Evolutionary conservation across 164 flowering plant species (phyloP).

Genomic region (Magnolia officinalis): DNA sequence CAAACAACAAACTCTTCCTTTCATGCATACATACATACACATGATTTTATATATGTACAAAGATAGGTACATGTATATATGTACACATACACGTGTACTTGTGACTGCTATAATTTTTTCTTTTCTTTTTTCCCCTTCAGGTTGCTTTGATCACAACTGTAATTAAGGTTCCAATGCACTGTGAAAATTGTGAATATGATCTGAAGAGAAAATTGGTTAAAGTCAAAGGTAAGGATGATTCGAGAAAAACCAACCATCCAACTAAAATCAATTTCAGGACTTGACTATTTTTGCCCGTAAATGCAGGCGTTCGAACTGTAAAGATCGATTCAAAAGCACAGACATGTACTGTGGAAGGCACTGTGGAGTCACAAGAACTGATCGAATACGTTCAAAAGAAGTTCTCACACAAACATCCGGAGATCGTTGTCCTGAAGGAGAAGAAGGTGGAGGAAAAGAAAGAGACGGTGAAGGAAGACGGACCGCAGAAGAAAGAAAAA

Average conservation of each 20-base stretch:
- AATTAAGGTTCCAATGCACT: conserved; percentile 56
- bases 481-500: conserved; percentile 5
- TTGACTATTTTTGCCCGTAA: not conserved
- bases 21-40: too few species aligned
- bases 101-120: not conserved
- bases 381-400: conserved; percentile 39
- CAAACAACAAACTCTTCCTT: too few species aligned
- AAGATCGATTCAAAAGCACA: conserved; percentile 57
- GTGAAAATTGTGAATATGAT: conserved; percentile 56
- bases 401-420: conserved; percentile 52
- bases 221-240: conserved; percentile 44
- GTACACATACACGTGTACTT: too few species aligned
- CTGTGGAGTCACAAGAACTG: conserved; percentile 44
- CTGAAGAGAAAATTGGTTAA: conserved; percentile 36
- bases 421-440: conserved; percentile 35
- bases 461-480: conserved; percentile 10
- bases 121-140: conserved; percentile 14
- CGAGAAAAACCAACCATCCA: not conserved
- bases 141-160: conserved; percentile 23
- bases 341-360: conserved; percentile 55
- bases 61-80: too few species aligned
- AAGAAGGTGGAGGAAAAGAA: conserved; percentile 28
- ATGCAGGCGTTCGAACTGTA: conserved; percentile 51
- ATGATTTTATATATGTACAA: too few species aligned
- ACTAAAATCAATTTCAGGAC: not conserved